phyloP scores from a whole-genome alignment of 2,329 filamentous ascomycete genomes.

The Cytospora leucostoma region DNA sequence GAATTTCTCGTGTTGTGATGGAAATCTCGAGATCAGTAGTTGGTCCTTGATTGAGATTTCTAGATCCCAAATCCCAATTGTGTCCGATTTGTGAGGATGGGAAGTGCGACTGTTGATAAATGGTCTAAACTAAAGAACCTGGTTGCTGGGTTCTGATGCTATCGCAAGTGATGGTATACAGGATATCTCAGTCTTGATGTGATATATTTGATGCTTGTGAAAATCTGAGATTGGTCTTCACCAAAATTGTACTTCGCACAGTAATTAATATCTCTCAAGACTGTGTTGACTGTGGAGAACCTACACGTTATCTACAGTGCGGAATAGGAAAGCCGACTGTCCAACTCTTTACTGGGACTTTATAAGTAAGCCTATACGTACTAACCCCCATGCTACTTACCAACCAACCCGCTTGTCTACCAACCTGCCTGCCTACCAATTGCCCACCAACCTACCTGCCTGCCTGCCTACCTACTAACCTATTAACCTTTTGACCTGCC shows the following conservation, averaged over 20 bases:
- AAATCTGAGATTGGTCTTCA: not conserved
- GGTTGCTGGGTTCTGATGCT: not conserved
- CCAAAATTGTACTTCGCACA: not conserved
- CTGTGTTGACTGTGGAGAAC: not conserved
- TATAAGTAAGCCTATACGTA: no score
- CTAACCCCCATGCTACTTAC: no score
- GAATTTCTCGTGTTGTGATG: conserved; percentile 9
- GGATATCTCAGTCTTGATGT: not conserved
- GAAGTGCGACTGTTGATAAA: not conserved
- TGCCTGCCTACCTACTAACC: no score
- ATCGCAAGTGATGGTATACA: not conserved
- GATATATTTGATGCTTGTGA: conserved; percentile 2
- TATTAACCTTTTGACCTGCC: no score
- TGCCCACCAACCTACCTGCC: no score
- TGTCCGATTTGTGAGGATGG: no score
- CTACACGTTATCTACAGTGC: not conserved
- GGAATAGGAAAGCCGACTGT: not conserved
- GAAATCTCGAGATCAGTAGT: not conserved
- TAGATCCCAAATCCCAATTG: no score
- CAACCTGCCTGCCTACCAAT: no score
- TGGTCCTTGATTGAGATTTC: not conserved
- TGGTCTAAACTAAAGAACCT: not conserved
- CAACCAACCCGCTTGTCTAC: no score
- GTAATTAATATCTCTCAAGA: not conserved
- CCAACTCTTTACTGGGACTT: no score